Evolutionary conservation across 176 grass and related monocot genomes (phyloP).

Genomic region (Zea luxurians): DNA sequence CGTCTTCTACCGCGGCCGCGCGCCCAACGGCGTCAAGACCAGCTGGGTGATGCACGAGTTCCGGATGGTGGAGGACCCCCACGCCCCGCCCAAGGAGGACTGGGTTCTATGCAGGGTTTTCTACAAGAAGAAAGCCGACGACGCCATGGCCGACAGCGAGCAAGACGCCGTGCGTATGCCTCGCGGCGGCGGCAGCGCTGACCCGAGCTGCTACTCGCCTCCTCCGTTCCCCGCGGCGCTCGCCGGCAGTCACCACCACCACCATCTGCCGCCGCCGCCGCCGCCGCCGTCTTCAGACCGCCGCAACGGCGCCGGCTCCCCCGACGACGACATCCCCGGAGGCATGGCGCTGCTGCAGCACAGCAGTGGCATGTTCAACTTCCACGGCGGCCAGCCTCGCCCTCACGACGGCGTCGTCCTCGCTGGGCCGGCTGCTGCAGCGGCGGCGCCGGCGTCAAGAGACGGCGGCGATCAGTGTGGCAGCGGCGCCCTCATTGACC

Average conservation of each 20-base stretch:
- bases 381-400: slow-evolving; percentile 34
- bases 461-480: slow-evolving; percentile 37
- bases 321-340: slow-evolving; percentile 12
- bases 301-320: neutral
- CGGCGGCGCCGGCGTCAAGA: neutral
- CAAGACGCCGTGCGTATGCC: slow-evolving; percentile 16
- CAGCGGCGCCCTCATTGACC: slow-evolving; percentile 41
- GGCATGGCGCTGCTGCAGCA: slow-evolving; percentile 37
- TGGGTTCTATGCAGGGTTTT: slow-evolving; percentile 81
- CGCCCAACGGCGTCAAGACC: slow-evolving; percentile 75
- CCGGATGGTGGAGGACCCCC: slow-evolving; percentile 54
- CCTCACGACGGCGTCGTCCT: slow-evolving; percentile 15
- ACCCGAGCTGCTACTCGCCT: slow-evolving; percentile 43
- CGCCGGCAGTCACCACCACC: slow-evolving; percentile 18
- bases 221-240: slow-evolving; percentile 30
- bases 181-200: neutral
- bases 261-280: too few species aligned
- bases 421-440: neutral
- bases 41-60: slow-evolving; percentile 91
- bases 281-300: too few species aligned
- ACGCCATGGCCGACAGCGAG: slow-evolving; percentile 41
- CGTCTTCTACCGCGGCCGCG: slow-evolving; percentile 80
- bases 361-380: slow-evolving; percentile 31
- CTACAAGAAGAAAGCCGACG: slow-evolving; percentile 53
- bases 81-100: slow-evolving; percentile 71